phyloP scores from a whole-genome alignment of 2,329 filamentous ascomycete genomes.

The Tolypocladium cylindrosporum region DNA sequence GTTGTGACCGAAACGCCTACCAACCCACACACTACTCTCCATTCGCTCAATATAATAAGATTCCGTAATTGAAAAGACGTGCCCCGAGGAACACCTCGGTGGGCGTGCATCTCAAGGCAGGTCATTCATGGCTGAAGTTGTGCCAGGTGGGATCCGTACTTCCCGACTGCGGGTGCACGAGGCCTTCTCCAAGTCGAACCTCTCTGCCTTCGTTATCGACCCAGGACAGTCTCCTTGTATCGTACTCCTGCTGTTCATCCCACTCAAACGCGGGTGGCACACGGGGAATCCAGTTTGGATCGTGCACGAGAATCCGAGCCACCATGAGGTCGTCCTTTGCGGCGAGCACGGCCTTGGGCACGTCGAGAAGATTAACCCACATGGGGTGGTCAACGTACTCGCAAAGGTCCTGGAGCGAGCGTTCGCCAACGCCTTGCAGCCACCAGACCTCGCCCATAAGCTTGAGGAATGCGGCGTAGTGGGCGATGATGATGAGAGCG shows the following conservation, averaged over 20 bases:
- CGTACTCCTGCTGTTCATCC: background rate
- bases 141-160: background rate
- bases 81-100: background rate
- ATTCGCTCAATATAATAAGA: background rate
- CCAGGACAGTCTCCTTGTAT: constrained; percentile 1
- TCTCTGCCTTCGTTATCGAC: constrained; percentile 6
- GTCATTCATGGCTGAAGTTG: background rate
- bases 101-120: background rate
- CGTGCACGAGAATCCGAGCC: constrained; percentile 31
- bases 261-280: background rate
- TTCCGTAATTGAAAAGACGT: background rate
- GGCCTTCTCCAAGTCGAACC: background rate
- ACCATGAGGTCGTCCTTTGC: constrained; percentile 23
- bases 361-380: constrained; percentile 13
- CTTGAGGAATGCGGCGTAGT: constrained; percentile 43
- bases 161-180: background rate
- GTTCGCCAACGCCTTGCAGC: constrained; percentile 34
- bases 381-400: constrained; percentile 27
- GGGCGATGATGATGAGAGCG: constrained; percentile 40
- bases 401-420: constrained; percentile 34
- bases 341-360: constrained; percentile 29
- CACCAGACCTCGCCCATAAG: constrained; percentile 36
- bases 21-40: background rate
- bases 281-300: constrained; percentile 28
- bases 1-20: background rate